phyloP scores from a whole-genome alignment of 1,284 basidiomycete species.

The Naganishia sp. region DNA sequence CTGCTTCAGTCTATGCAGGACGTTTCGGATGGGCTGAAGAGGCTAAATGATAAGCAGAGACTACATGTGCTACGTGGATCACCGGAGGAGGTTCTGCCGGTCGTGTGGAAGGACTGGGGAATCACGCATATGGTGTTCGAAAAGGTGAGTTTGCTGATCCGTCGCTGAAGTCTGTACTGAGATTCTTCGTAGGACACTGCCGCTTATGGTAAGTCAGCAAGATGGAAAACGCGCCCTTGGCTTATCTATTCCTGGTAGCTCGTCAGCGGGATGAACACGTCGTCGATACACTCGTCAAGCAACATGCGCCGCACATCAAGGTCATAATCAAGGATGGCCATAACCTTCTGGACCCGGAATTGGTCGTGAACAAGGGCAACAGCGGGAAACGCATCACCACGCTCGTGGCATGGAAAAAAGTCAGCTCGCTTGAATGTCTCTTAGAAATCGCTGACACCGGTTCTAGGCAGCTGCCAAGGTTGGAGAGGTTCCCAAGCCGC shows the following conservation, averaged over 20 bases:
- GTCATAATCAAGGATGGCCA: conserved; percentile 52
- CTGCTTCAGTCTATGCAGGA: conserved; percentile 56
- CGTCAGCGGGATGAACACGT: conserved; percentile 42
- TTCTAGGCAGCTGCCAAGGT: conserved; percentile 43
- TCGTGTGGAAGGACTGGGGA: conserved; percentile 56
- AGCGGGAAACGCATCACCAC: conserved; percentile 49
- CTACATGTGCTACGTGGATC: conserved; percentile 58
- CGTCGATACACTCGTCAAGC: conserved; percentile 39
- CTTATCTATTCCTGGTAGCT: conserved; percentile 1
- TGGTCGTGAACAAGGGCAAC: conserved; percentile 44
- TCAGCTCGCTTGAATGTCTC: conserved; percentile 31
- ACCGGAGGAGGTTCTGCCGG: conserved; percentile 55
- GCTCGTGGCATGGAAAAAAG: conserved; percentile 47
- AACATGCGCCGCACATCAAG: conserved; percentile 42
- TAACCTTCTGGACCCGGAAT: conserved; percentile 54
- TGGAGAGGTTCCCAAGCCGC: conserved; percentile 37
- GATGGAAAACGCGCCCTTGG: neutral
- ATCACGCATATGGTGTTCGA: conserved; percentile 58
- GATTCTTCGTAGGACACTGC: conserved; percentile 37
- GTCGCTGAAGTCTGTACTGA: neutral
- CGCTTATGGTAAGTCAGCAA: conserved; percentile 37
- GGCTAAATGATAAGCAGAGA: conserved; percentile 53
- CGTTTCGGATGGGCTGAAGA: conserved; percentile 53
- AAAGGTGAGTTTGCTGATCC: conserved; percentile 39
- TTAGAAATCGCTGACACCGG: conserved; percentile 10